A percentile compares a stretch with the other conserved stretches of the same genome.
Evolutionary conservation across 352 stramenopile species (phyloP).

Genomic region (Phytopythium delawarense): DNA sequence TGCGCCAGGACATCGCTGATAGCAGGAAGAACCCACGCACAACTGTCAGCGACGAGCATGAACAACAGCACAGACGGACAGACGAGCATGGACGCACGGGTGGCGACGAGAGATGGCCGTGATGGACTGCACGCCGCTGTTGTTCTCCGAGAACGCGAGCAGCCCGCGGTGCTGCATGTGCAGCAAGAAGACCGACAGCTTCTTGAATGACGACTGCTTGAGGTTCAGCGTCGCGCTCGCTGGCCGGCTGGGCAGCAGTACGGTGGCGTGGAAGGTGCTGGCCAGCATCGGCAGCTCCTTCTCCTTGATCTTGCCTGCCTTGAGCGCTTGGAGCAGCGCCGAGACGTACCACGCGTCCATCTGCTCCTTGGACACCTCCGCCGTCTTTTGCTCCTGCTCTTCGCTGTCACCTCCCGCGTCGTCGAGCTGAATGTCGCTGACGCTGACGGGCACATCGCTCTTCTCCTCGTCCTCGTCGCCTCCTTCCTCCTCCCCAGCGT

Average conservation of each 20-base stretch:
- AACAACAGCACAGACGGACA: background rate
- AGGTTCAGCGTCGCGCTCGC: conserved; percentile 57
- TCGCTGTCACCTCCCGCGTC: conserved; percentile 26
- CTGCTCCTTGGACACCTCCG: conserved; percentile 43
- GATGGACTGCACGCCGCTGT: conserved; percentile 74
- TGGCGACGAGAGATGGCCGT: conserved; percentile 56
- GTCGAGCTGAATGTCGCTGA: conserved; percentile 29
- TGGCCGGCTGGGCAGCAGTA: conserved; percentile 58
- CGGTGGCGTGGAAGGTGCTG: conserved; percentile 66
- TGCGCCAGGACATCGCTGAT: conserved; percentile 55
- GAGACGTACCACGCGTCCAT: conserved; percentile 73
- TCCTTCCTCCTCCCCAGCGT: conserved; percentile 9
- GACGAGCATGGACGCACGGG: conserved; percentile 38
- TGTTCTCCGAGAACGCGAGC: conserved; percentile 53
- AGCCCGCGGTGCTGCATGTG: conserved; percentile 55
- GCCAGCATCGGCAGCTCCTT: conserved; percentile 78
- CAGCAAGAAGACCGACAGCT: conserved; percentile 71
- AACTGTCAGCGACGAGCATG: background rate
- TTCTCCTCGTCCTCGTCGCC: conserved; percentile 2
- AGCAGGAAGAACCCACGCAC: background rate
- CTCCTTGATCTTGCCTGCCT: conserved; percentile 46
- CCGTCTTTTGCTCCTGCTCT: conserved; percentile 4
- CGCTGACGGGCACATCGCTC: conserved; percentile 19
- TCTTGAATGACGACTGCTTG: conserved; percentile 82
- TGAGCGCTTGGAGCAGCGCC: conserved; percentile 64